Evolutionary conservation across 306 rosid genomes (phyloP).

Genomic region (Cucurbita pepo): DNA sequence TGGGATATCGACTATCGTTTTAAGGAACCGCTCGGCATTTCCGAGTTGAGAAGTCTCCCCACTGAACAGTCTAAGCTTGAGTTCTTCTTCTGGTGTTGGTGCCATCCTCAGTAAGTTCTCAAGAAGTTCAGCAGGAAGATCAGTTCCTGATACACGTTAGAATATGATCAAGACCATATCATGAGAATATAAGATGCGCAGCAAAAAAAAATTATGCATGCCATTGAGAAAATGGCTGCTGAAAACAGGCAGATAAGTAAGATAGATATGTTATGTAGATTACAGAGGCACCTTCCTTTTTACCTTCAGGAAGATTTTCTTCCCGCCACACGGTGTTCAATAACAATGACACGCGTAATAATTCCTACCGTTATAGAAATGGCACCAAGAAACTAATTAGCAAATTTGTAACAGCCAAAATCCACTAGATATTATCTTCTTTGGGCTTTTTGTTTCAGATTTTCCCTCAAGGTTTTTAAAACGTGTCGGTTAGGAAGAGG

Average conservation of each 20-base stretch:
- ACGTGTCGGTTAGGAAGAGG: too few species aligned
- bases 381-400: neutral
- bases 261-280: neutral
- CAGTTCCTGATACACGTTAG: slow-evolving; percentile 51
- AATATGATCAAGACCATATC: neutral
- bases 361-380: neutral
- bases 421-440: too few species aligned
- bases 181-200: neutral
- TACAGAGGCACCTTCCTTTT: neutral
- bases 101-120: slow-evolving; percentile 72
- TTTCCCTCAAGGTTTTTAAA: too few species aligned
- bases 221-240: neutral
- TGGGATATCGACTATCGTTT: slow-evolving; percentile 60
- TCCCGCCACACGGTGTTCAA: neutral
- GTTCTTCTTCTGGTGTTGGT: slow-evolving; percentile 83
- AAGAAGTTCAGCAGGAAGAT: slow-evolving; percentile 71
- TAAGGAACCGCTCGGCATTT: slow-evolving; percentile 82
- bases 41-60: slow-evolving; percentile 56
- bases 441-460: too few species aligned
- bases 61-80: slow-evolving; percentile 58
- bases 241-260: neutral
- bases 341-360: neutral
- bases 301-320: neutral
- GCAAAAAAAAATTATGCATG: neutral
- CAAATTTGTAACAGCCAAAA: too few species aligned